Conservation (phyloP, 108 stramenopile species). For the Skeletonema potamos region DNA sequence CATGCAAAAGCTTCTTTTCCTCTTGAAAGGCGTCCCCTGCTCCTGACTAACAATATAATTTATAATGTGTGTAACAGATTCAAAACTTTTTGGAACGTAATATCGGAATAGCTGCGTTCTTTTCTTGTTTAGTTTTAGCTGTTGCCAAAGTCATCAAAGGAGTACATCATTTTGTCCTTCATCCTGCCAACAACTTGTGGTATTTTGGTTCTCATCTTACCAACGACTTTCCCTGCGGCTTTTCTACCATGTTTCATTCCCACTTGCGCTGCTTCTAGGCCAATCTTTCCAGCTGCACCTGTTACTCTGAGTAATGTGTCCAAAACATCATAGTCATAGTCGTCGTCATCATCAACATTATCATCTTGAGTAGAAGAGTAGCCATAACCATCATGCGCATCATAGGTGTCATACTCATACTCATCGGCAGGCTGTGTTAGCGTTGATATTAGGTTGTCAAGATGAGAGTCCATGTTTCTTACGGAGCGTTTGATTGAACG, state of each 20-base stretch:
- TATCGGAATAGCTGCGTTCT: neutral
- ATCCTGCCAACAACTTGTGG: constrained; percentile 33
- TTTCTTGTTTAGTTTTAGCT: neutral
- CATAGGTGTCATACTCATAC: constrained; percentile 18
- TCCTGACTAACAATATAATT: neutral
- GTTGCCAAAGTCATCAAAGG: neutral
- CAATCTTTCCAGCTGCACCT: constrained; percentile 31
- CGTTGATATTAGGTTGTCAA: constrained; percentile 41
- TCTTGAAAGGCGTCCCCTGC: neutral
- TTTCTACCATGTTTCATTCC: constrained; percentile 31
- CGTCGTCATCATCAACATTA: constrained; percentile 27
- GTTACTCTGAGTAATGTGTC: constrained; percentile 43
- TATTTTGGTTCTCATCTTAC: neutral
- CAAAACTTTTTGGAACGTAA: neutral
- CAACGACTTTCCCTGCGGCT: neutral
- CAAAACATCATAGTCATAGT: no score
- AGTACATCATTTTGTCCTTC: constrained; percentile 36
- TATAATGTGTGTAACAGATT: neutral
- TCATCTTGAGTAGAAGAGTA: constrained; percentile 12
- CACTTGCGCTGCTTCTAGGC: constrained; percentile 24
- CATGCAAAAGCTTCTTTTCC: constrained; percentile 21
- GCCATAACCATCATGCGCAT: constrained; percentile 1
- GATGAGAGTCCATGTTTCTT: constrained; percentile 31
- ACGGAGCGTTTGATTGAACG: constrained; percentile 33
- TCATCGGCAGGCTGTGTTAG: constrained; percentile 24